Percentiles rank a stretch among this genome's conserved stretches.
phyloP scores from a whole-genome alignment of 164 flowering plant genomes.

The Kingdonia uniflora region DNA sequence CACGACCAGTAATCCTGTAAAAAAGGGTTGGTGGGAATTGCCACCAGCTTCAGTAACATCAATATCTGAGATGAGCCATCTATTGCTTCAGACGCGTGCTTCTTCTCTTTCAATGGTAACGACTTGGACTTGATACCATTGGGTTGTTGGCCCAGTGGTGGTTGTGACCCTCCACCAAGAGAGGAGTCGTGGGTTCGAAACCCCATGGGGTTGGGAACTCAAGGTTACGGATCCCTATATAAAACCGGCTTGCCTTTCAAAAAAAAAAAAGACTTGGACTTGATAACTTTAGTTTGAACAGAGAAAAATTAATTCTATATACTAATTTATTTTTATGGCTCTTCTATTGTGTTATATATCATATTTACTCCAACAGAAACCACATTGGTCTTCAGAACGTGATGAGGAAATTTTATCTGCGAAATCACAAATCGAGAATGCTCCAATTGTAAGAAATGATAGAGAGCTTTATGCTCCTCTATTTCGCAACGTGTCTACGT shows the following conservation, averaged over 20 bases:
- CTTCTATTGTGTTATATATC: constrained; percentile 10
- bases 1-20: constrained; percentile 10
- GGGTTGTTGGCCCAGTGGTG: too few relatives aligned
- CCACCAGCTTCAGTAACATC: constrained; percentile 50
- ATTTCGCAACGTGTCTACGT: constrained; percentile 47
- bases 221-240: too few relatives aligned
- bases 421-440: constrained; percentile 33
- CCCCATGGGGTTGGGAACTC: too few relatives aligned
- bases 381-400: constrained; percentile 35
- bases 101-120: constrained; percentile 56
- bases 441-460: constrained; percentile 25
- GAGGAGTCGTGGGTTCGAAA: too few relatives aligned
- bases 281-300: too few relatives aligned
- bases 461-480: constrained; percentile 41
- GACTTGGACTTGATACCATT: neutral
- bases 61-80: constrained; percentile 42
- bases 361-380: too few relatives aligned
- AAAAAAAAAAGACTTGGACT: neutral
- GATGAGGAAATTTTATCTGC: constrained; percentile 41
- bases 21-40: constrained; percentile 40
- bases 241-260: too few relatives aligned
- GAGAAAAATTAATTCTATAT: too few relatives aligned
- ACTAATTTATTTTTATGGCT: neutral
- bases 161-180: too few relatives aligned
- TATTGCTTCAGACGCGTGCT: constrained; percentile 35